These are phyloP conservation scores for Cyberlindnera mycetangii DNA, from an alignment of 805 yeast species.

Conservation along the genomic window DNA sequence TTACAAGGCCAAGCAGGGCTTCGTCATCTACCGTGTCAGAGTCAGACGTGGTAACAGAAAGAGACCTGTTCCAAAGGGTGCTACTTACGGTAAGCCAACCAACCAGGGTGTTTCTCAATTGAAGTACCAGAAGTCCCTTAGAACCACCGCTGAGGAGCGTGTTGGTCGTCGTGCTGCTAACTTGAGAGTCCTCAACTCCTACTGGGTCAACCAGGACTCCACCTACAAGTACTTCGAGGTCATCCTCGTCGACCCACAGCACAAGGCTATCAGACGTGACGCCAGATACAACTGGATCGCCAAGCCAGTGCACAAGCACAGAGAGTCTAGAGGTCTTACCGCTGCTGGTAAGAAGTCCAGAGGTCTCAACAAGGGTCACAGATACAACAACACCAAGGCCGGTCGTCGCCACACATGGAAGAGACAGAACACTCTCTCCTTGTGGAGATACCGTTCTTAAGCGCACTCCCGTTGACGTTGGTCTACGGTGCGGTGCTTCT, in stretches of 20 bases:
- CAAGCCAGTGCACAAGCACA: slow-evolving; percentile 99
- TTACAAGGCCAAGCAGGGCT: slow-evolving; percentile 99
- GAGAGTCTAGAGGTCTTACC: slow-evolving; percentile 99
- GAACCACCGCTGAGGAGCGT: slow-evolving; percentile 99
- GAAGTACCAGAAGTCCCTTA: slow-evolving; percentile 97
- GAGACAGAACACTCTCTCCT: slow-evolving; percentile 95
- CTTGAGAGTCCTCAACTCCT: slow-evolving; percentile 98
- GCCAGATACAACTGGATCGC: slow-evolving; percentile 99
- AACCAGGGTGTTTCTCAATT: slow-evolving; percentile 99
- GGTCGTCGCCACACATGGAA: slow-evolving; percentile 99
- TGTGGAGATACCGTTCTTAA: slow-evolving; percentile 93
- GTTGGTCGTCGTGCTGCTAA: slow-evolving; percentile 98
- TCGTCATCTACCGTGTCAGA: slow-evolving; percentile 96
- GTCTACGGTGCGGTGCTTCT: slow-evolving; percentile 2
- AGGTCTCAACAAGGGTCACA: slow-evolving; percentile 99
- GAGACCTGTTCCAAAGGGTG: slow-evolving; percentile 99
- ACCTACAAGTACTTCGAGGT: slow-evolving; percentile 99
- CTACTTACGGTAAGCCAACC: slow-evolving; percentile 99
- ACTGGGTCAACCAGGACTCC: slow-evolving; percentile 99
- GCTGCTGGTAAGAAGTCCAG: slow-evolving; percentile 98
- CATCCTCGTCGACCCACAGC: slow-evolving; percentile 94
- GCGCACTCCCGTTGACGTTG: slow-evolving; percentile 7
- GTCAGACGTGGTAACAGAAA: slow-evolving; percentile 99
- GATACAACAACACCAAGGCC: slow-evolving; percentile 95
- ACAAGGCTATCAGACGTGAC: slow-evolving; percentile 98